A percentile compares a stretch with the other conserved stretches of the same genome.
phyloP scores from a whole-genome alignment of 352 stramenopile genomes.

The Globisporangium cylindrosporum region DNA sequence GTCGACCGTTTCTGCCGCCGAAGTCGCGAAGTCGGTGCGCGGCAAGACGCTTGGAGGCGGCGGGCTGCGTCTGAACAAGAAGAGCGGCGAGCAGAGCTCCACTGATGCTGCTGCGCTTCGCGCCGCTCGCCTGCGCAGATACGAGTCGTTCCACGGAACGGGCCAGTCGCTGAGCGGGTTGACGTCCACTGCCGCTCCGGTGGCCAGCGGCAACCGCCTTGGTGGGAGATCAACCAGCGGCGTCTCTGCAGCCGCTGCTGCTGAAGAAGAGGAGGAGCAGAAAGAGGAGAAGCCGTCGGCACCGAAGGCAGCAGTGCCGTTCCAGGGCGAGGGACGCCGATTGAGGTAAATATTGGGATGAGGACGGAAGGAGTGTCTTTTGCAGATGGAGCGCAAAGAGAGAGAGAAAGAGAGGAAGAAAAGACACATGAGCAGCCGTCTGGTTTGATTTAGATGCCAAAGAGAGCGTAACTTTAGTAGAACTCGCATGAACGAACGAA shows the following conservation, averaged over 20 bases:
- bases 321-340: conserved; percentile 64
- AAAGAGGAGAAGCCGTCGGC: conserved; percentile 30
- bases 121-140: conserved; percentile 69
- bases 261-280: conserved; percentile 43
- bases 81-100: conserved; percentile 43
- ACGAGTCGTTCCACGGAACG: conserved; percentile 82
- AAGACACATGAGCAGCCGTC: background rate
- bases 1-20: conserved; percentile 2
- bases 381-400: background rate
- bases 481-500: background rate
- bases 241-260: conserved; percentile 13
- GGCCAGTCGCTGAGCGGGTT: conserved; percentile 69
- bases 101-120: conserved; percentile 69
- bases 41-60: conserved; percentile 28
- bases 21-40: conserved; percentile 12
- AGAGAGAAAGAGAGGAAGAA: background rate
- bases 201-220: conserved; percentile 21
- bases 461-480: background rate
- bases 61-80: conserved; percentile 70
- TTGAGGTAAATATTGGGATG: conserved; percentile 35
- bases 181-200: conserved; percentile 25
- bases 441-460: background rate
- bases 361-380: background rate
- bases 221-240: conserved; percentile 18
- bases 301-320: conserved; percentile 38